These are phyloP conservation scores for Capronia americana DNA, from an alignment of 2,329 filamentous ascomycete genomes.

Conservation along the genomic window DNA sequence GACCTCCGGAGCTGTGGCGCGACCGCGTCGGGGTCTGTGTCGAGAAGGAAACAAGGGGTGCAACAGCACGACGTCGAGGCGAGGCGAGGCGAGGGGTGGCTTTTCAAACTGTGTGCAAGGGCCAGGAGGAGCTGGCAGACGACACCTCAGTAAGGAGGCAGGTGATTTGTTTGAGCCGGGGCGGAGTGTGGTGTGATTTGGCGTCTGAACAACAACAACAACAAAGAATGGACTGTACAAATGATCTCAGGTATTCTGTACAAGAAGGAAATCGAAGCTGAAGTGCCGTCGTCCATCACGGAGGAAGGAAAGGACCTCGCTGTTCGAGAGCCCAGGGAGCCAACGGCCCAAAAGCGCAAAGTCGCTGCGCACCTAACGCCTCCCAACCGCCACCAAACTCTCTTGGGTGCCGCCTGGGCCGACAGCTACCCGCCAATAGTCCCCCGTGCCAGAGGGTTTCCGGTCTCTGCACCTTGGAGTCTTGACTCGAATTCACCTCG, in stretches of 20 bases:
- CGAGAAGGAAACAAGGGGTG: constrained; percentile 21
- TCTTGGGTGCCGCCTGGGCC: constrained; percentile 3
- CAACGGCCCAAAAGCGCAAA: background rate
- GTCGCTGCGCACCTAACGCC: background rate
- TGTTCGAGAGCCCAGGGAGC: background rate
- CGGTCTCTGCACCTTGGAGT: background rate
- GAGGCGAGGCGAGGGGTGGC: constrained; percentile 30
- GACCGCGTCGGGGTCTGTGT: constrained; percentile 24
- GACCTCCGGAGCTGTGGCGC: background rate
- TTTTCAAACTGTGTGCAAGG: constrained; percentile 30
- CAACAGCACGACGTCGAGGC: constrained; percentile 1
- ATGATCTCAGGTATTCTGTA: background rate
- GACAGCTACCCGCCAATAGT: background rate
- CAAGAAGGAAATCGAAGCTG: background rate
- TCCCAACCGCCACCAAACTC: background rate
- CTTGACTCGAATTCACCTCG: background rate
- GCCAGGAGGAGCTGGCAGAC: constrained; percentile 28
- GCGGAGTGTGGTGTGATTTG: background rate
- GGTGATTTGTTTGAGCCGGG: background rate
- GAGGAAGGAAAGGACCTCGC: background rate
- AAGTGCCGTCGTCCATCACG: background rate
- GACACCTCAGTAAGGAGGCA: background rate
- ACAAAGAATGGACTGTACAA: background rate
- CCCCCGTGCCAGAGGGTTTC: background rate
- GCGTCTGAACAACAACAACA: background rate